Evolutionary conservation across 1,139 yeast species (phyloP).

Genomic region (Debaryomyces subglobosus): DNA sequence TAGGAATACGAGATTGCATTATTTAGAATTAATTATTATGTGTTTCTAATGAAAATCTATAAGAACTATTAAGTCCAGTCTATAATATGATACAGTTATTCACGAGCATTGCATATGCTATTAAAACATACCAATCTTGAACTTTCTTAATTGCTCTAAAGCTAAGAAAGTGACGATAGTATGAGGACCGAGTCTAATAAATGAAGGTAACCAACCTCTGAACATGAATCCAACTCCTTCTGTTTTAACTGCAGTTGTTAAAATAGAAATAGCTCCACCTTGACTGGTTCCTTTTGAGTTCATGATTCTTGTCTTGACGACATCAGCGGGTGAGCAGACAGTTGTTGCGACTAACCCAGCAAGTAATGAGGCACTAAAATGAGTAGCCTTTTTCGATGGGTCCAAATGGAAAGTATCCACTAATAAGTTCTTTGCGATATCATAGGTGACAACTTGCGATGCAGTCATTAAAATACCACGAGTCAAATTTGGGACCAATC

Average conservation of each 20-base stretch:
- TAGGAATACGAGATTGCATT: neutral
- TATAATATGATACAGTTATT: constrained; percentile 4
- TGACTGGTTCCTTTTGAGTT: constrained; percentile 56
- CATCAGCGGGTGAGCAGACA: constrained; percentile 91
- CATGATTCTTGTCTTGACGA: constrained; percentile 87
- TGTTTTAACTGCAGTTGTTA: constrained; percentile 56
- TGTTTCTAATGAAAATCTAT: constrained; percentile 1
- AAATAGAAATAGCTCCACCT: constrained; percentile 53
- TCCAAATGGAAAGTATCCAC: constrained; percentile 56
- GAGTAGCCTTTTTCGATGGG: constrained; percentile 67
- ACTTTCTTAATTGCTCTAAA: constrained; percentile 72
- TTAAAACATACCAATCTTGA: constrained; percentile 50
- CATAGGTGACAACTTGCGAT: constrained; percentile 88
- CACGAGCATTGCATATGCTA: neutral
- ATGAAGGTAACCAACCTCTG: constrained; percentile 90
- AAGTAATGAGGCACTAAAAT: constrained; percentile 47
- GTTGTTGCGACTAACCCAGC: constrained; percentile 39
- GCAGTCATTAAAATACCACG: constrained; percentile 91
- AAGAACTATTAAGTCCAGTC: constrained; percentile 1
- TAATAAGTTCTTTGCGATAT: constrained; percentile 66
- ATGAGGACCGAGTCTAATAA: constrained; percentile 85
- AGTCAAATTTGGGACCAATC: constrained; percentile 74
- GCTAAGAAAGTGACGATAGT: constrained; percentile 84
- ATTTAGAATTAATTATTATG: neutral
- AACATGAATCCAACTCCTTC: constrained; percentile 84